These are phyloP conservation scores for Polygonum aviculare DNA, from an alignment of 148 eudicot species.

Conservation along the genomic window DNA sequence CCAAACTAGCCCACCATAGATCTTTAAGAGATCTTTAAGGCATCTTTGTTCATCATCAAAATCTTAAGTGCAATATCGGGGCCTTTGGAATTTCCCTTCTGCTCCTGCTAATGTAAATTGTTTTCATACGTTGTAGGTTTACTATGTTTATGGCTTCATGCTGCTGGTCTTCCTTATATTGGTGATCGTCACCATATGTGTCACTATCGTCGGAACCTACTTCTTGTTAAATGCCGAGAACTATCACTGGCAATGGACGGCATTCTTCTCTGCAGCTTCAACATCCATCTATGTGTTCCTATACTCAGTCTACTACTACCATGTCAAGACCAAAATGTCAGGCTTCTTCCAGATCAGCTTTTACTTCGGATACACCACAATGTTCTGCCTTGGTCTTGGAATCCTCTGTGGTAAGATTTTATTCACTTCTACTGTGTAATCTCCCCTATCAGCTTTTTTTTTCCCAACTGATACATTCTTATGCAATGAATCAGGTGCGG, in stretches of 20 bases:
- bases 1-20: background rate
- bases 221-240: conserved; percentile 98
- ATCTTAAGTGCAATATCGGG: background rate
- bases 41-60: background rate
- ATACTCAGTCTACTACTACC: conserved; percentile 82
- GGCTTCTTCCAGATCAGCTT: conserved; percentile 99
- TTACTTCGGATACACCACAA: conserved; percentile 81
- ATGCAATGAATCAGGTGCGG: conserved; percentile 33
- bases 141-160: conserved; percentile 94
- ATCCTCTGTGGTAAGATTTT: conserved; percentile 68
- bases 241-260: conserved; percentile 97
- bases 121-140: conserved; percentile 46
- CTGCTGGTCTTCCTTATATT: conserved; percentile 87
- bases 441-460: background rate
- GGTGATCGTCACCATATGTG: conserved; percentile 83
- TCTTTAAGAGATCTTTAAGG: too few relatives aligned
- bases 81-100: background rate
- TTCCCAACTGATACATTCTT: background rate
- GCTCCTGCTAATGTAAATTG: background rate
- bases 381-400: conserved; percentile 81
- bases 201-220: conserved; percentile 95
- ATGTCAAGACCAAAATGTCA: conserved; percentile 89
- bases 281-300: conserved; percentile 82
- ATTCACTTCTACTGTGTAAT: background rate
- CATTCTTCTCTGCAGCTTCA: conserved; percentile 85